Evolutionary conservation across 441 rosid species (phyloP).

Genomic region (Sinapis alba): DNA sequence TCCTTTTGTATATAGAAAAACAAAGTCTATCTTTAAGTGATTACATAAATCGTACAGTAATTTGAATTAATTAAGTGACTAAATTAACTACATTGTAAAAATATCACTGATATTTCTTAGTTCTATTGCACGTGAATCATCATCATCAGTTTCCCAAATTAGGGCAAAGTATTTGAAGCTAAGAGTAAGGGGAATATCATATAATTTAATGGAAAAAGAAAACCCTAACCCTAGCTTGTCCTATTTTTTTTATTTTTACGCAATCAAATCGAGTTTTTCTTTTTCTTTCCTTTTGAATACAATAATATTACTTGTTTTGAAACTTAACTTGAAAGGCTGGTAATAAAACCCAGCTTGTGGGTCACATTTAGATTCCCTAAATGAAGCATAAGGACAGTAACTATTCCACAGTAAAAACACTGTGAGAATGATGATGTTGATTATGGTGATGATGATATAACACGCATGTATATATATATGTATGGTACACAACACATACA

Average conservation of each 20-base stretch:
- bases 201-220: not conserved
- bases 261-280: not conserved
- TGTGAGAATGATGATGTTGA: not conserved
- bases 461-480: constrained; percentile 11
- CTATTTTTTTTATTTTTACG: not conserved
- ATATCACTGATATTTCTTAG: not conserved
- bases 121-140: not conserved
- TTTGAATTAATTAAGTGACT: not conserved
- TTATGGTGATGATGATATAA: constrained; percentile 15
- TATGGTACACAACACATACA: constrained; percentile 22
- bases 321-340: not conserved
- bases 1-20: not conserved
- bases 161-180: not conserved
- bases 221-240: not conserved
- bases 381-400: not conserved
- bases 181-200: not conserved
- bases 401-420: not conserved
- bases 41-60: no score
- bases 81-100: not conserved
- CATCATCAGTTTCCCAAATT: not conserved
- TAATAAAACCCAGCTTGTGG: not conserved
- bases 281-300: not conserved
- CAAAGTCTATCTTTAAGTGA: not conserved
- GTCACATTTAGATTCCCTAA: not conserved
- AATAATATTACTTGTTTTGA: not conserved